Conservation (phyloP, 495 filamentous ascomycete genomes). For the Neurospora hispaniola region DNA sequence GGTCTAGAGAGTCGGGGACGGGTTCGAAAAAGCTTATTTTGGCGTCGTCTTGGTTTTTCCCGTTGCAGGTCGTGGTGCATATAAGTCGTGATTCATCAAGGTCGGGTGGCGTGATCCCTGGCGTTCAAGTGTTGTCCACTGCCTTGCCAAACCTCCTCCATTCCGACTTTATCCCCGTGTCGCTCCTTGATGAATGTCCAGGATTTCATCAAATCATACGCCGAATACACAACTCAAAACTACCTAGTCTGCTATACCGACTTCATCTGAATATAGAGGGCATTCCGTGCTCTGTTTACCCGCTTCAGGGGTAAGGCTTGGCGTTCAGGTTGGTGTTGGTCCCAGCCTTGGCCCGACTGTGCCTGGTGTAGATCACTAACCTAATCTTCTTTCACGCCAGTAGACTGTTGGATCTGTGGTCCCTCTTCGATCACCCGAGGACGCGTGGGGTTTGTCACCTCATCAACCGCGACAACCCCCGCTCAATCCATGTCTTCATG, state of each 20-base stretch:
- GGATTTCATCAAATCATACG: not conserved
- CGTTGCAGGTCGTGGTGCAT: not conserved
- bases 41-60: not conserved
- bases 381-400: not conserved
- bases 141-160: not conserved
- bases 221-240: not conserved
- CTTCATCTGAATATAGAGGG: not conserved
- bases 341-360: not conserved
- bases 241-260: not conserved
- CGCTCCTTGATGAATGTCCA: not conserved
- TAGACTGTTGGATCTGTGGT: too few species aligned
- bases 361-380: not conserved
- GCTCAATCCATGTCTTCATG: too few species aligned
- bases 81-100: not conserved
- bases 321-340: not conserved
- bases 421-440: too few species aligned
- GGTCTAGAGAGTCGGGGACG: not conserved
- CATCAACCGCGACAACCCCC: too few species aligned
- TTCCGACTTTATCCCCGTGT: not conserved
- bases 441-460: too few species aligned
- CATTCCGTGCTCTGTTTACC: not conserved
- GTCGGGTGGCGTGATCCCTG: not conserved
- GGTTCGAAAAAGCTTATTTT: not conserved
- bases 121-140: not conserved
- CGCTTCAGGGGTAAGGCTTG: not conserved